These are phyloP conservation scores for Cucurbita maxima DNA, from an alignment of 306 rosid species.

Conservation along the genomic window DNA sequence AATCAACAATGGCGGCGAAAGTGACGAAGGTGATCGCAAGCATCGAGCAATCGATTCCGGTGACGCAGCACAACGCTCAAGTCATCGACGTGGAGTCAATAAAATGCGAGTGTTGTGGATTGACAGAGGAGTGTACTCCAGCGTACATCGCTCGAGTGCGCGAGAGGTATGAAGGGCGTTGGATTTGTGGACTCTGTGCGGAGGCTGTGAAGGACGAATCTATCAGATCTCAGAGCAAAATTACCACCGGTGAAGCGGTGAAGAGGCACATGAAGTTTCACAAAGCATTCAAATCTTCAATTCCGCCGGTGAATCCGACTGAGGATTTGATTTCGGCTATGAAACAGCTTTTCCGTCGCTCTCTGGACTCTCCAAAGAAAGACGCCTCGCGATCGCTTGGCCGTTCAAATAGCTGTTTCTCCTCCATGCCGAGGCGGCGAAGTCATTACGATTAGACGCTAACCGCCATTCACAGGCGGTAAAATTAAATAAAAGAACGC, in stretches of 20 bases:
- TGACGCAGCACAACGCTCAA: constrained; percentile 6
- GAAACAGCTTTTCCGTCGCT: constrained; percentile 50
- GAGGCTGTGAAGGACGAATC: constrained; percentile 62
- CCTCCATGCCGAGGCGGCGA: constrained; percentile 8
- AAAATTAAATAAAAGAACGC: not conserved
- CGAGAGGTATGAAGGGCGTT: constrained; percentile 46
- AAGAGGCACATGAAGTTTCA: constrained; percentile 34
- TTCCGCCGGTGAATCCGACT: constrained; percentile 30
- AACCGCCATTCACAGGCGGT: not conserved
- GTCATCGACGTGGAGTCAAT: constrained; percentile 24
- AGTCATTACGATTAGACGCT: not conserved
- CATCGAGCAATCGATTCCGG: not conserved
- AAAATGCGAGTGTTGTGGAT: constrained; percentile 56
- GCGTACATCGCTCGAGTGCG: constrained; percentile 38
- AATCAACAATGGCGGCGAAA: constrained; percentile 11
- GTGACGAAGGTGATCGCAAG: constrained; percentile 11
- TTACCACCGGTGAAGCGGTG: constrained; percentile 48
- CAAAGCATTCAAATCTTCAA: constrained; percentile 30
- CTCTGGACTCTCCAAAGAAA: constrained; percentile 33
- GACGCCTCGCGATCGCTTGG: constrained; percentile 19
- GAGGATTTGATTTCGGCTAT: constrained; percentile 37
- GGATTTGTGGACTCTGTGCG: constrained; percentile 74
- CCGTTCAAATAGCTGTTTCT: constrained; percentile 34
- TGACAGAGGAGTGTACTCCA: constrained; percentile 66
- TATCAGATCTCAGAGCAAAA: constrained; percentile 16